phyloP scores from a whole-genome alignment of 768 basidiomycete species.

The Leccinum pellstonianum region DNA sequence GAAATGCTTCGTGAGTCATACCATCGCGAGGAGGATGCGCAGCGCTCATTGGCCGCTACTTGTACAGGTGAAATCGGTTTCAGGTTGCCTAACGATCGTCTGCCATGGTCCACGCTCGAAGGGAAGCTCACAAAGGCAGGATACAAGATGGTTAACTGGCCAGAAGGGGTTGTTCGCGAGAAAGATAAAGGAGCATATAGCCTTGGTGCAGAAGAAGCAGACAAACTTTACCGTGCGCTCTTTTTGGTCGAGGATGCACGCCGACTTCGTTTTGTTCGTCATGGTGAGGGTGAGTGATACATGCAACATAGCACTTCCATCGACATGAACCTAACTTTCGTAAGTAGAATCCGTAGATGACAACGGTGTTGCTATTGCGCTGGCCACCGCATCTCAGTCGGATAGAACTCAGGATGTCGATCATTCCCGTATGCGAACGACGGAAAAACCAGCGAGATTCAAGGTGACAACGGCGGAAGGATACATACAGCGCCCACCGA shows the following conservation, averaged over 20 bases:
- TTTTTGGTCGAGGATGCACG: not conserved
- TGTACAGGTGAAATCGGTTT: not conserved
- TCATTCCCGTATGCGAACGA: too few relatives aligned
- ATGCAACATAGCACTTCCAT: too few relatives aligned
- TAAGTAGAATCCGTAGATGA: too few relatives aligned
- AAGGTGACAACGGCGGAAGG: not conserved
- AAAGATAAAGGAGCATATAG: not conserved
- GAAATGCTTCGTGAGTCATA: constrained; percentile 12
- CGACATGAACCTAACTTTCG: too few relatives aligned
- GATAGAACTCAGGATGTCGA: too few relatives aligned
- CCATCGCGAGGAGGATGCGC: not conserved
- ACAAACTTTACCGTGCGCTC: not conserved
- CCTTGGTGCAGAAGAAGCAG: not conserved
- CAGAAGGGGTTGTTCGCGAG: not conserved
- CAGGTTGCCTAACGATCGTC: not conserved
- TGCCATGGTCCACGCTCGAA: not conserved
- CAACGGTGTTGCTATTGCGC: too few relatives aligned
- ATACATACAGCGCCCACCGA: not conserved
- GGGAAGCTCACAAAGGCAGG: not conserved
- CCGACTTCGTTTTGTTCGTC: not conserved
- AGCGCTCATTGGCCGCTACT: not conserved
- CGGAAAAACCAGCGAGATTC: too few relatives aligned
- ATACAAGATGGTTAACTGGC: not conserved
- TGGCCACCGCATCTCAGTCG: too few relatives aligned
- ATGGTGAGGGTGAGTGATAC: not conserved